Evolutionary conservation across 208 protist genomes (phyloP), one percentile per base, ranked within the genome.

Genomic region (Phytomonas francai): DNA sequence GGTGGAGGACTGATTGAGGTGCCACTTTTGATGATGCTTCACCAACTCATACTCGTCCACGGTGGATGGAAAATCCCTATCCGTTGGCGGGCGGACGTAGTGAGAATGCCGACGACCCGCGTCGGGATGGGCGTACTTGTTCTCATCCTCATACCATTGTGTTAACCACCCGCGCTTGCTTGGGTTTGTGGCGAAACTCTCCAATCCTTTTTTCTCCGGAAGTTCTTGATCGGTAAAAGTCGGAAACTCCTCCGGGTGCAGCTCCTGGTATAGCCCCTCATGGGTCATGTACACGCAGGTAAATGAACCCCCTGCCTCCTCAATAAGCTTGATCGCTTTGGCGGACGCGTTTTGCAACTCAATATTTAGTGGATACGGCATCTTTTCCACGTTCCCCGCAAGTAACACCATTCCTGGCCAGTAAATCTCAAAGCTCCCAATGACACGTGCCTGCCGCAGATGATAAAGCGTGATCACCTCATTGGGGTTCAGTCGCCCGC

Each of bases 21-120:
- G 91, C 91, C 91, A 96, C 74, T 94, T 94, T 76, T 96, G 91
- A 66, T 96, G 91, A 69, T 96, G 91, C 74, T 92, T 93, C n/a
- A 91, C 88, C 42, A 91, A 70, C 65, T 96, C 88, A 66, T 92
- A 90, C 74, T 96, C 91, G 60, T 94, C 86, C 0, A 92, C 75
- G 0, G 91, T 91, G 28, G 88, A 74, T n/a, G 91, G 91, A 75
- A 89, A 93, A 72, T 96, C 91, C 32, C 91, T 82, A 30, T 85
- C 79, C 2, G 73, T 81, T 8, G 91, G 91, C 0, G 91, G 88
- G 3, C 84, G 80, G 19, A 84, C 71, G 73, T 96, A 96, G 68
- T 96, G 91, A 0, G 91, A 75, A 59, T 81, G 63, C 49, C 91
- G 80, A 8, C 91, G 78, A 3, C 91, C 91, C 0, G 91, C 83